Evolutionary conservation across 768 basidiomycete genomes (phyloP), one percentile per base, ranked within the genome.

Genomic region (Suillus subalutaceus): DNA sequence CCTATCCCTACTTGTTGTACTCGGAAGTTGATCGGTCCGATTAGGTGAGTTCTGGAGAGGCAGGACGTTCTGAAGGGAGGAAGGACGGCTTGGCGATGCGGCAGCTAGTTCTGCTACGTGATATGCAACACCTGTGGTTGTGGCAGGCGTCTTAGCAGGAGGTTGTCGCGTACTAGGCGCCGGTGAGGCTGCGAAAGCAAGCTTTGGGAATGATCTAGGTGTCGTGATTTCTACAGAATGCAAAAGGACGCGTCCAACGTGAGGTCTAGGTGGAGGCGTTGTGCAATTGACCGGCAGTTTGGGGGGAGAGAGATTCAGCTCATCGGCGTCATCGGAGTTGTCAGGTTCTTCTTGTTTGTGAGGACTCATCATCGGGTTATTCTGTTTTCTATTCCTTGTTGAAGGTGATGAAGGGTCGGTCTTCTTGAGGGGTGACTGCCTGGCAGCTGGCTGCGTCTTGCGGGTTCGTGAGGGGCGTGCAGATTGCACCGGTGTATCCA

Each of bases 161-260:
- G 35, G 9, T n/a, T 8, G 0, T n/a, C 23, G 26, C 18, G 59
- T 53, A 23, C 63, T 46, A 53, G 48, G 23, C 15, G 30, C 55
- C 2, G 74, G 70, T 16, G 75, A 76, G 9, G 67, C 64, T 37
- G 57, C 35, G 4, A 46, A 63, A 7, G 30, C 12, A 40, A n/a
- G 15, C 44, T 55, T 66, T 63, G 69, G 43, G 48, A 65, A 32
- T 8, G 63, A 32, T 53, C 67, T 72, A 6, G 76, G 77, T 0
- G 77, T 79, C 43, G 62, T 65, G 30, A 77, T 79, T 55, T 78
- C 77, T 10, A 77, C 72, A 43, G 60, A 77, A 30, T 79, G 73
- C 70, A 77, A 69, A 23, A 77, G 64, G 63, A 77, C 41, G 16
- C 75, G 77, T 20, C 65, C 53, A 6, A 64, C 26, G 10, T 65